Conservation (phyloP, 495 filamentous ascomycete species). For the Daldinia loculata region DNA sequence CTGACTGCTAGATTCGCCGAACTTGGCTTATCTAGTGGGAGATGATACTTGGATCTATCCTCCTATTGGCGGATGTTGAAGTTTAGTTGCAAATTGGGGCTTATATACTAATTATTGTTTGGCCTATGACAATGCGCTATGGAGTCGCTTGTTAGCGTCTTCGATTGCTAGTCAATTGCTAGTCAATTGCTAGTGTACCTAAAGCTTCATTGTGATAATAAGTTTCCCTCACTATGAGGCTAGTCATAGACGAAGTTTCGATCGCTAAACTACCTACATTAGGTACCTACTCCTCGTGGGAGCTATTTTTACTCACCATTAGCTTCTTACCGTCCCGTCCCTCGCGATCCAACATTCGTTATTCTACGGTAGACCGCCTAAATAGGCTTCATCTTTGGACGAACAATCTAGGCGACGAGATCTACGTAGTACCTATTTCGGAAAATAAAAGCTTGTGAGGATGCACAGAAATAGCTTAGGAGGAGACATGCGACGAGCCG, state of each 20-base stretch:
- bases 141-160: neutral
- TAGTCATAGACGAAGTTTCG: neutral
- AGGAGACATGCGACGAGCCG: neutral
- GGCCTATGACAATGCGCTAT: neutral
- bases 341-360: neutral
- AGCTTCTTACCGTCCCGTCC: neutral
- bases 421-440: neutral
- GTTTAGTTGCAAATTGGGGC: neutral
- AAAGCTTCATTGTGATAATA: neutral
- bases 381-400: neutral
- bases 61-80: conserved; percentile 3
- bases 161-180: neutral
- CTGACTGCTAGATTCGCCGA: neutral
- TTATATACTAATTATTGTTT: neutral
- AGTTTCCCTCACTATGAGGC: neutral
- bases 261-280: neutral
- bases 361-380: neutral
- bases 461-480: neutral
- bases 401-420: neutral
- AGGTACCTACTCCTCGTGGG: neutral
- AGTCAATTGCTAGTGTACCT: no score
- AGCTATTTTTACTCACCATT: neutral
- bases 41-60: neutral
- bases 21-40: neutral
- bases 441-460: neutral